These are phyloP conservation scores for Geosmithia flava DNA, from an alignment of 2,329 filamentous ascomycete species.

Conservation along the genomic window DNA sequence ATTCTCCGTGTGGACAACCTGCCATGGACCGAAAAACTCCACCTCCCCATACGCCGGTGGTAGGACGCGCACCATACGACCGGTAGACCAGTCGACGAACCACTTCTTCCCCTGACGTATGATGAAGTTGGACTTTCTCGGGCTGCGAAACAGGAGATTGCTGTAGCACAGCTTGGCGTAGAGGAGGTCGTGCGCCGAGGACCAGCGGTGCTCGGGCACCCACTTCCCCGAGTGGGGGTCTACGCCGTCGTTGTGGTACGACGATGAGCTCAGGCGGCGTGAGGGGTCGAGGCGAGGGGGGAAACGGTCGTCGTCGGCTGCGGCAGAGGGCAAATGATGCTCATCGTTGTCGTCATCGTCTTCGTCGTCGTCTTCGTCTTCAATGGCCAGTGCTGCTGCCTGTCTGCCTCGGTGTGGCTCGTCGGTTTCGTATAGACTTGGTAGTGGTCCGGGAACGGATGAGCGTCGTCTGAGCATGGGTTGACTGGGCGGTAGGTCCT, in stretches of 20 bases:
- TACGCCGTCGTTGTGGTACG: conserved; percentile 30
- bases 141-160: conserved; percentile 42
- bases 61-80: conserved; percentile 38
- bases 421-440: conserved; percentile 1
- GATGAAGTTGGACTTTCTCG: conserved; percentile 45
- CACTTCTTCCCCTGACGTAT: conserved; percentile 44
- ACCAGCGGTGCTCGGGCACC: conserved; percentile 42
- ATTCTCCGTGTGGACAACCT: conserved; percentile 36
- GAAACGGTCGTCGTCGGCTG: conserved; percentile 7
- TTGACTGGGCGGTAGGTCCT: neutral
- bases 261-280: conserved; percentile 29
- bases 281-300: conserved; percentile 17
- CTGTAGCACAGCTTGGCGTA: conserved; percentile 49
- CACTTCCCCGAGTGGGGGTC: conserved; percentile 41
- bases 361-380: conserved; percentile 2
- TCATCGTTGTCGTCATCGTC: conserved; percentile 1
- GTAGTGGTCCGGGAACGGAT: conserved; percentile 5
- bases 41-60: conserved; percentile 42
- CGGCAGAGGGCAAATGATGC: neutral
- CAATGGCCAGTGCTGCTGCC: neutral
- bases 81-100: conserved; percentile 47
- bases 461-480: conserved; percentile 3
- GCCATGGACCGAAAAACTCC: conserved; percentile 35
- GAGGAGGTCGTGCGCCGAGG: conserved; percentile 40
- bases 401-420: neutral